phyloP scores from a whole-genome alignment of 1,284 basidiomycete genomes.

The Leccinum pallidistipes region DNA sequence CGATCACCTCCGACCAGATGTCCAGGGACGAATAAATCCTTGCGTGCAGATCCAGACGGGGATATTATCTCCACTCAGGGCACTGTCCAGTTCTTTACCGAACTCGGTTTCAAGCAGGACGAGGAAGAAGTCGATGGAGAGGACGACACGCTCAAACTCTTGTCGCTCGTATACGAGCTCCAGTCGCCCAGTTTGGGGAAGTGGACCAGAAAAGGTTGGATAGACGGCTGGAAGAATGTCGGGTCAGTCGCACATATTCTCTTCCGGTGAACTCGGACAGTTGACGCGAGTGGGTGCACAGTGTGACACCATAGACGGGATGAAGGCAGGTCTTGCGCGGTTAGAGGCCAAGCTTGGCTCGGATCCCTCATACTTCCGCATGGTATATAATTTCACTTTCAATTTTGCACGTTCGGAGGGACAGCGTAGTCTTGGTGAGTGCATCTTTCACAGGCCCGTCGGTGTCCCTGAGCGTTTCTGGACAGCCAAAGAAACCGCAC shows the following conservation, averaged over 20 bases:
- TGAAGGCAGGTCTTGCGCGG: slow-evolving; percentile 59
- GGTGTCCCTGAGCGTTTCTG: slow-evolving; percentile 9
- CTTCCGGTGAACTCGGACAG: slow-evolving; percentile 3
- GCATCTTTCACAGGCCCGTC: not conserved
- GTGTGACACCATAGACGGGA: slow-evolving; percentile 68
- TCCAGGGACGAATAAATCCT: not conserved
- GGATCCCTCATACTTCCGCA: slow-evolving; percentile 78
- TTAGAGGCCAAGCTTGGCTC: slow-evolving; percentile 65
- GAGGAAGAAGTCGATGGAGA: slow-evolving; percentile 60
- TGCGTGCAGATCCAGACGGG: slow-evolving; percentile 49
- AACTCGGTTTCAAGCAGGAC: slow-evolving; percentile 28
- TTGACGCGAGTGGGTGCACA: slow-evolving; percentile 31
- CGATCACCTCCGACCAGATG: slow-evolving; percentile 4
- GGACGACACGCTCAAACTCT: slow-evolving; percentile 70
- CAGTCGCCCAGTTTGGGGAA: slow-evolving; percentile 73
- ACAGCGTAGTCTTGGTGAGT: slow-evolving; percentile 66
- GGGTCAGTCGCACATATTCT: slow-evolving; percentile 44
- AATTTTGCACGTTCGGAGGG: slow-evolving; percentile 81
- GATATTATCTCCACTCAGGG: slow-evolving; percentile 72
- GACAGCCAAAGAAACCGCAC: slow-evolving; percentile 70
- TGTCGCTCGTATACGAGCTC: slow-evolving; percentile 77
- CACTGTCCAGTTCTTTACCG: slow-evolving; percentile 65
- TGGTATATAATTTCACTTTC: slow-evolving; percentile 90
- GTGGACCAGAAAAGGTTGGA: slow-evolving; percentile 77
- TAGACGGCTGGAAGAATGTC: slow-evolving; percentile 76